phyloP scores from a whole-genome alignment of 306 rosid genomes.

The Senna tora region DNA sequence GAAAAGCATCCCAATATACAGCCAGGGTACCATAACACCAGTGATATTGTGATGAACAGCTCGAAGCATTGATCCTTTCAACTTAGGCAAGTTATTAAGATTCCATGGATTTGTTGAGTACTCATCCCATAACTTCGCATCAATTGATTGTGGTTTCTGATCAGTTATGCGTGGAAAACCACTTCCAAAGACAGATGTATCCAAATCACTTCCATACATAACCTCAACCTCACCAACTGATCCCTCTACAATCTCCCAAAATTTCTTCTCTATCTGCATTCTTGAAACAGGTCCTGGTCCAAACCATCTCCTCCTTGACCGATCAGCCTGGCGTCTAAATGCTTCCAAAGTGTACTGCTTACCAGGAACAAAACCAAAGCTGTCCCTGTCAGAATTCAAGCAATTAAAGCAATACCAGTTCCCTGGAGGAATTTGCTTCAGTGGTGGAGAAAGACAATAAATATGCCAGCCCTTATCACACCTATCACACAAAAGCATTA shows the following conservation, averaged over 20 bases:
- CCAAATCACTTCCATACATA: conserved; percentile 95
- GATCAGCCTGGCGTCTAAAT: conserved; percentile 80
- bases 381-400: conserved; percentile 84
- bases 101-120: conserved; percentile 90
- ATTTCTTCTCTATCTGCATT: conserved; percentile 87
- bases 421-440: conserved; percentile 81
- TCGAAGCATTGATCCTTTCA: conserved; percentile 88
- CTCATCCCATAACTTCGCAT: conserved; percentile 79
- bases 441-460: conserved; percentile 90
- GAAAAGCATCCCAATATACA: conserved; percentile 96
- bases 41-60: conserved; percentile 91
- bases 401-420: conserved; percentile 97
- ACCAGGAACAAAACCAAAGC: conserved; percentile 97
- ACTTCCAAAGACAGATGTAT: conserved; percentile 87
- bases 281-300: conserved; percentile 82
- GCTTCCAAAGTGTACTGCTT: conserved; percentile 72
- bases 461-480: conserved; percentile 97
- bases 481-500: conserved; percentile 96
- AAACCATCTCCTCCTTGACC: conserved; percentile 91
- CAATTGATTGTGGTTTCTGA: conserved; percentile 68
- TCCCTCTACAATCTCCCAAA: conserved; percentile 99
- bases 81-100: conserved; percentile 93
- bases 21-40: conserved; percentile 99
- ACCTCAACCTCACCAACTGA: conserved; percentile 92
- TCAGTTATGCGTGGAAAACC: conserved; percentile 79